Base-by-base conservation (phyloP, 2,329 filamentous ascomycete species). In the Trichoderma sp. region DNA sequence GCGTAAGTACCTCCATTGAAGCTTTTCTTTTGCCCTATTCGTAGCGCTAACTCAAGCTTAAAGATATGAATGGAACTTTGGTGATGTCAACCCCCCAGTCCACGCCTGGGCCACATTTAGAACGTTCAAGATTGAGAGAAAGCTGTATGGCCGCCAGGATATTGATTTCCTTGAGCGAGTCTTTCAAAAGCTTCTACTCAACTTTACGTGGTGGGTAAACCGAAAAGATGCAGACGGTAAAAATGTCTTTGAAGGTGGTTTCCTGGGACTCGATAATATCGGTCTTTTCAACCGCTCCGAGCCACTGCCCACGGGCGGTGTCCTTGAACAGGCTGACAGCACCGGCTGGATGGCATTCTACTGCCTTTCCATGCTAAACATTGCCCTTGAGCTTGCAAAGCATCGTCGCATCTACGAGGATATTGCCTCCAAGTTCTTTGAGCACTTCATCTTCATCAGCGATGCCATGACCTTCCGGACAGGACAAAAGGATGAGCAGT, bases 131-230 rank as follows among this genome's bases (percentile, higher is more conserved):
- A 97, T 98, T 72, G 95, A 98, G 83, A 90, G 96, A 73, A 98
- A 98, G 83, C 89, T 98, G 84, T 98, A 97, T 75, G 96, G 95
- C 51, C 89, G 93, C 39, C 93, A 97, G 77, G 95, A 98, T 77
- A 84, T 97, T 37, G 96, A 98, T 80, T 98, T 97, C 81, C 86
- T 98, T 11, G 95, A 98, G 83, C 89, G 95, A 24, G 94, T 97
- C 5, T 98, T 98, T 83, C 96, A 98, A 77, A 98, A 98, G 80
- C 81, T 98, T 70, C 84, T 98, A 28, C 85, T 98, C 71, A 98
- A 98, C 82, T 98, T 98, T 79, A 98, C 96, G 4, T 98, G 96
- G 96, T 98, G 95, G 95, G 95, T 97, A 24, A 98, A 98, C 79
- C 91, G 95, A 69, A 98, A 98, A 81, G 95, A 98, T 75, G 86